Evolutionary conservation across 495 filamentous ascomycete genomes (phyloP).

Genomic region (Pyrenula massariospora): DNA sequence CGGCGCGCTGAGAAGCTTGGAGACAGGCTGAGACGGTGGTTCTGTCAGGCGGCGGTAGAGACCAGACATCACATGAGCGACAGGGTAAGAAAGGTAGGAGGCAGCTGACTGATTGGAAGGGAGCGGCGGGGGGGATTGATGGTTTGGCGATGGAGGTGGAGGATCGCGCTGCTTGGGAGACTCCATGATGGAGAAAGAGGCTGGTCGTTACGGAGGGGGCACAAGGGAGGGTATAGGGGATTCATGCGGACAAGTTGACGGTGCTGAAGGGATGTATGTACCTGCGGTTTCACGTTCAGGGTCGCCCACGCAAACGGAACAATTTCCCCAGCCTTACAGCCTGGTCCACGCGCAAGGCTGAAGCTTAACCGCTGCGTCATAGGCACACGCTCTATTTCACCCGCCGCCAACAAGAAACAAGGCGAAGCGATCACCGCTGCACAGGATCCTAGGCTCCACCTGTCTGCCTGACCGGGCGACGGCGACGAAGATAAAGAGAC

Average conservation of each 20-base stretch:
- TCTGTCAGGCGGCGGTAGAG: slow-evolving; percentile 43
- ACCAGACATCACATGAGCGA: slow-evolving; percentile 39
- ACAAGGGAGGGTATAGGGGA: too few species aligned
- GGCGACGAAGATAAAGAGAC: not conserved
- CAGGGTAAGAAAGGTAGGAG: slow-evolving; percentile 44
- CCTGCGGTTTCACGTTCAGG: not conserved
- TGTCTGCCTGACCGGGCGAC: not conserved
- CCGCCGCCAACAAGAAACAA: too few species aligned
- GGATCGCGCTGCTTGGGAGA: not conserved
- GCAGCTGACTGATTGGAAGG: slow-evolving; percentile 15
- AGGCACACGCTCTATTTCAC: too few species aligned
- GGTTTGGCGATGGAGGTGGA: not conserved
- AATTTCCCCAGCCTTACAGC: not conserved
- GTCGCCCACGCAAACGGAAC: not conserved
- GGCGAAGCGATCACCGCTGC: too few species aligned
- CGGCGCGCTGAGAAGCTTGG: slow-evolving; percentile 14
- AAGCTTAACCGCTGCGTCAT: not conserved
- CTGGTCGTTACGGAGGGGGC: too few species aligned
- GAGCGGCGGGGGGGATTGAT: not conserved
- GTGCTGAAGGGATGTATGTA: not conserved
- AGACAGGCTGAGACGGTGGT: slow-evolving; percentile 8
- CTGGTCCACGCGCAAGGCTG: not conserved
- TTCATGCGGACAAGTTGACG: too few species aligned
- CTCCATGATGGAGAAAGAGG: not conserved
- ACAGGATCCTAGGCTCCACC: not conserved